phyloP scores from a whole-genome alignment of 2,329 filamentous ascomycete species.

The Penicillium sp. region DNA sequence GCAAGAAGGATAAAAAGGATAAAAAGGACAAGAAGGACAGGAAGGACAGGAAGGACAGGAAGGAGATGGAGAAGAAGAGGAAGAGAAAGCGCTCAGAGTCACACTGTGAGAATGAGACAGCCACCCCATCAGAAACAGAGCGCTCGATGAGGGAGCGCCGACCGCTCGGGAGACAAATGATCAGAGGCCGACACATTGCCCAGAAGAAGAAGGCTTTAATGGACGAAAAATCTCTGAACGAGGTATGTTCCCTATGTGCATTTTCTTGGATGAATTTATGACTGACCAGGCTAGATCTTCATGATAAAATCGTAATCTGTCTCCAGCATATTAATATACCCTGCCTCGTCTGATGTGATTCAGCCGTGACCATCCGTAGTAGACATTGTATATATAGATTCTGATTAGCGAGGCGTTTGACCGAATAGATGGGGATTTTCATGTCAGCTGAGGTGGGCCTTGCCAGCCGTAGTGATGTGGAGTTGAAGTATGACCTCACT shows the following conservation, averaged over 20 bases:
- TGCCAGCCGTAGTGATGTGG: background rate
- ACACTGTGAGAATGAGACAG: slow-evolving; percentile 22
- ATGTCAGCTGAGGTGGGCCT: background rate
- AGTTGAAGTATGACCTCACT: background rate
- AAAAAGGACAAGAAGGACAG: slow-evolving; percentile 28
- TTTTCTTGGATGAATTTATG: background rate
- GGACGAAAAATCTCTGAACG: slow-evolving; percentile 81
- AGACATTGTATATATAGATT: background rate
- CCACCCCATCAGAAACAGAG: slow-evolving; percentile 49
- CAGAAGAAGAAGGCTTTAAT: slow-evolving; percentile 84
- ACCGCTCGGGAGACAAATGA: slow-evolving; percentile 68
- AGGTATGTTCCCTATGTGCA: slow-evolving; percentile 61
- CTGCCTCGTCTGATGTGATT: background rate
- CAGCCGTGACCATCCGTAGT: background rate
- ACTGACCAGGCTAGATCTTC: slow-evolving; percentile 39
- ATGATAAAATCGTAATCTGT: slow-evolving; percentile 38
- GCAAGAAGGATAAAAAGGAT: slow-evolving; percentile 17
- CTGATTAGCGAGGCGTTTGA: background rate
- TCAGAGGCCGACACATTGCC: slow-evolving; percentile 81
- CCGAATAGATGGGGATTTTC: background rate
- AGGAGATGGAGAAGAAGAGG: slow-evolving; percentile 40
- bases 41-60: slow-evolving; percentile 23
- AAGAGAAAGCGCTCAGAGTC: slow-evolving; percentile 43
- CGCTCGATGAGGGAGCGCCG: slow-evolving; percentile 54
- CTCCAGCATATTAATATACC: background rate